A percentile compares a stretch with the other conserved stretches of the same genome.
These are phyloP conservation scores for Aspergillus hancockii DNA, from an alignment of 495 filamentous ascomycete species.

Conservation along the genomic window DNA sequence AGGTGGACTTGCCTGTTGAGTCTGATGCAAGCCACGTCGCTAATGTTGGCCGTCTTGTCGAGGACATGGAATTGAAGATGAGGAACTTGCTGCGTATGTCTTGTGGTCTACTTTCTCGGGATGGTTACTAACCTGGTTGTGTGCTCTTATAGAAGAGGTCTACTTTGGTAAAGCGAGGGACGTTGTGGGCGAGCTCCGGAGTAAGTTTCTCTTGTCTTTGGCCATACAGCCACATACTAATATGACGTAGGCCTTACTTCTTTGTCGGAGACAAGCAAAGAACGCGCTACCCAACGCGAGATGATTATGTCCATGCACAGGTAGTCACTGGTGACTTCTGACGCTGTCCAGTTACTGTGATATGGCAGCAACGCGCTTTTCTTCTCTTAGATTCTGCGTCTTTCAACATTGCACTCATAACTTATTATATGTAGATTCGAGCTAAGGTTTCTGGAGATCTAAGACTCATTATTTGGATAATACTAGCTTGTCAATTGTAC, in stretches of 20 bases:
- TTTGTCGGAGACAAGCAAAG: constrained; percentile 82
- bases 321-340: constrained; percentile 21
- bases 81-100: constrained; percentile 82
- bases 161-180: constrained; percentile 99
- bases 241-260: constrained; percentile 60
- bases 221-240: constrained; percentile 5
- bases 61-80: constrained; percentile 99
- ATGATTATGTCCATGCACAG: constrained; percentile 66
- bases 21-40: constrained; percentile 92
- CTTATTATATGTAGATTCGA: constrained; percentile 20
- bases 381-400: neutral
- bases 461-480: constrained; percentile 3
- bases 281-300: constrained; percentile 84
- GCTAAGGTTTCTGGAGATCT: constrained; percentile 25
- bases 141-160: constrained; percentile 77
- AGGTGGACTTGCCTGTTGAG: constrained; percentile 84
- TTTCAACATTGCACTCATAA: constrained; percentile 4
- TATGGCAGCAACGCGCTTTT: neutral
- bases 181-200: constrained; percentile 95
- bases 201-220: constrained; percentile 46
- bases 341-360: neutral
- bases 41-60: constrained; percentile 91
- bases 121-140: constrained; percentile 15
- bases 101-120: neutral
- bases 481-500: neutral